These are phyloP conservation scores for Neurospora pannonica DNA, from an alignment of 495 filamentous ascomycete genomes.

Conservation along the genomic window DNA sequence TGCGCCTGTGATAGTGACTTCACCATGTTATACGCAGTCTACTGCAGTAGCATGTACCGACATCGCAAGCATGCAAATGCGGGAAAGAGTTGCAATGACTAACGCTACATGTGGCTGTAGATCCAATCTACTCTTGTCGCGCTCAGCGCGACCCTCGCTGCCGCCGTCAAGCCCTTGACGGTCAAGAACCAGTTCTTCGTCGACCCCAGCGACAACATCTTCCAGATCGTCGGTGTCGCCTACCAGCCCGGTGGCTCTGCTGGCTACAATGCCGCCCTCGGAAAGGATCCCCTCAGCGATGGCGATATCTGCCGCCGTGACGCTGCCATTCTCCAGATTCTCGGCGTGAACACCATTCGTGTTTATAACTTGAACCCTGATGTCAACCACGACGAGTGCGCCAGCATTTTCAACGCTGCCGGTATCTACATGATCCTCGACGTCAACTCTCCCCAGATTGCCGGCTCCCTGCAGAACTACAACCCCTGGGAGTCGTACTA, in stretches of 20 bases:
- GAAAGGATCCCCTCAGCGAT: slow-evolving; percentile 68
- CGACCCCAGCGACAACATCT: slow-evolving; percentile 68
- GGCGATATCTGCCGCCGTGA: slow-evolving; percentile 71
- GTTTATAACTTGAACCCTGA: slow-evolving; percentile 85
- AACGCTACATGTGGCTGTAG: slow-evolving; percentile 9
- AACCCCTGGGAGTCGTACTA: slow-evolving; percentile 67
- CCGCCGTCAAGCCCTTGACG: slow-evolving; percentile 62
- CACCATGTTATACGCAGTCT: neutral
- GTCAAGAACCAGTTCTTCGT: slow-evolving; percentile 76
- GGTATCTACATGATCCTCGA: slow-evolving; percentile 61
- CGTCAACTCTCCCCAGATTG: slow-evolving; percentile 82
- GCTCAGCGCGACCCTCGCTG: slow-evolving; percentile 42
- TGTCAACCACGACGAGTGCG: slow-evolving; percentile 81
- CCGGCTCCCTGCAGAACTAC: slow-evolving; percentile 63
- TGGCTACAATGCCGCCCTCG: slow-evolving; percentile 56
- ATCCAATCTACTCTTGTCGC: slow-evolving; percentile 33
- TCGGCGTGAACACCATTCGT: slow-evolving; percentile 82
- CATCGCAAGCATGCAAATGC: neutral
- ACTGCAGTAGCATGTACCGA: neutral
- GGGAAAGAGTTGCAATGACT: neutral
- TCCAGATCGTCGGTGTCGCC: slow-evolving; percentile 85
- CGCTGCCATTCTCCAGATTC: slow-evolving; percentile 80
- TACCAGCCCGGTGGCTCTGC: slow-evolving; percentile 87
- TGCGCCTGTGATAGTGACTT: neutral
- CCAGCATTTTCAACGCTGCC: slow-evolving; percentile 76